A percentile compares a stretch with the other conserved stretches of the same genome.
These are phyloP conservation scores for Vickermania ingenoplastis DNA, from an alignment of 208 protist genomes.

Conservation along the genomic window DNA sequence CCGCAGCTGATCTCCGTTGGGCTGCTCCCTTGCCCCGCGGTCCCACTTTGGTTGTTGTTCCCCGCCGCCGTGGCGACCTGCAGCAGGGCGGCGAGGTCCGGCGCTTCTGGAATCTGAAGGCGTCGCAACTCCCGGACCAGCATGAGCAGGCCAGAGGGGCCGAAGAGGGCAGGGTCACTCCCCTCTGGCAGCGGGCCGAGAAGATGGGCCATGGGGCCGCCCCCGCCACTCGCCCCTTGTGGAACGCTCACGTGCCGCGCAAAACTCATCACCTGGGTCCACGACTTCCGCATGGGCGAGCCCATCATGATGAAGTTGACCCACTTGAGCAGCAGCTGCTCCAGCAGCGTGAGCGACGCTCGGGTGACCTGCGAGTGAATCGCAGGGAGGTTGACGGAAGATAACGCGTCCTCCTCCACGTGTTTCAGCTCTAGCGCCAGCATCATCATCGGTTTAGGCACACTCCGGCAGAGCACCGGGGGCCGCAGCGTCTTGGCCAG, in stretches of 20 bases:
- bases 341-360: conserved; percentile 17
- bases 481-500: conserved; percentile 71
- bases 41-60: not conserved
- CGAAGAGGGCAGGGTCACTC: conserved; percentile 23
- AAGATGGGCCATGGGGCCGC: not conserved
- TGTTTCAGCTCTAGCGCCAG: conserved; percentile 15
- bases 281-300: not conserved
- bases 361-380: not conserved
- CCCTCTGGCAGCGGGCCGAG: not conserved
- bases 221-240: not conserved
- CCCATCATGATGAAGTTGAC: conserved; percentile 57
- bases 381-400: not conserved
- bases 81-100: conserved; percentile 6
- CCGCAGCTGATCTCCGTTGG: not conserved
- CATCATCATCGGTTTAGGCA: conserved; percentile 27
- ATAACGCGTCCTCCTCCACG: conserved; percentile 34
- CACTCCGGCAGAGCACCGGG: conserved; percentile 12
- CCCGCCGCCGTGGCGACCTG: not conserved
- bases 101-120: conserved; percentile 9
- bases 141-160: conserved; percentile 16
- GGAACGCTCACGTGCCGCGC: not conserved
- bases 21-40: too few species aligned
- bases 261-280: conserved; percentile 10
- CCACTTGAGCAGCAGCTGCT: conserved; percentile 58
- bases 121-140: conserved; percentile 52